Evolutionary conservation across 176 grass and related monocot species (phyloP).

Genomic region (Oropetium thomaeum): DNA sequence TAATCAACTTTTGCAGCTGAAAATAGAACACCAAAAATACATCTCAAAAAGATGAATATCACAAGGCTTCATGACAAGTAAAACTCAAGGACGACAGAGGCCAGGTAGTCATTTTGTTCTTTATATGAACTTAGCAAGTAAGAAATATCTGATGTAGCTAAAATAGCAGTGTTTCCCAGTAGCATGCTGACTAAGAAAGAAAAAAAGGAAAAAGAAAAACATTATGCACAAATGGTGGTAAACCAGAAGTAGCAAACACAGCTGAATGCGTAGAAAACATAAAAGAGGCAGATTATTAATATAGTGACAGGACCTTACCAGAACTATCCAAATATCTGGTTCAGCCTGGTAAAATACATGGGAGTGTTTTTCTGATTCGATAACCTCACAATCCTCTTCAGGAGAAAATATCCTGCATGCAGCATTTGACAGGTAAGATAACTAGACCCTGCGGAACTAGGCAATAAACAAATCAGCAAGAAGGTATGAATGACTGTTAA

Average conservation of each 20-base stretch:
- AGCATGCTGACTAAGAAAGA: neutral
- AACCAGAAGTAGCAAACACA: neutral
- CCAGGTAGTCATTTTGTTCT: neutral
- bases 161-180: neutral
- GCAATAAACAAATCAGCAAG: constrained; percentile 8
- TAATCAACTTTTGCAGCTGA: constrained; percentile 16
- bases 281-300: neutral
- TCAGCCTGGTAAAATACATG: constrained; percentile 93
- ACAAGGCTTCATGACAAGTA: neutral
- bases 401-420: constrained; percentile 94
- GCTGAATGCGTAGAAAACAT: neutral
- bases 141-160: neutral
- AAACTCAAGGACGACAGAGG: neutral
- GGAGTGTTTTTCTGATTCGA: constrained; percentile 88
- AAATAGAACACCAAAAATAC: neutral
- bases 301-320: constrained; percentile 48
- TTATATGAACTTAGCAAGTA: neutral
- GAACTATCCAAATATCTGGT: constrained; percentile 94
- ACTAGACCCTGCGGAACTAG: neutral
- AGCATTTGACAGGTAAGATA: constrained; percentile 17
- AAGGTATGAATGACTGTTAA: neutral
- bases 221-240: neutral
- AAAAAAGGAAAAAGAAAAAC: neutral
- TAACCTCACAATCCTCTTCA: constrained; percentile 79
- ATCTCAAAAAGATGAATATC: constrained; percentile 8